Evolutionary conservation across 768 basidiomycete genomes (phyloP).

Genomic region (Hypholoma fasciculare): DNA sequence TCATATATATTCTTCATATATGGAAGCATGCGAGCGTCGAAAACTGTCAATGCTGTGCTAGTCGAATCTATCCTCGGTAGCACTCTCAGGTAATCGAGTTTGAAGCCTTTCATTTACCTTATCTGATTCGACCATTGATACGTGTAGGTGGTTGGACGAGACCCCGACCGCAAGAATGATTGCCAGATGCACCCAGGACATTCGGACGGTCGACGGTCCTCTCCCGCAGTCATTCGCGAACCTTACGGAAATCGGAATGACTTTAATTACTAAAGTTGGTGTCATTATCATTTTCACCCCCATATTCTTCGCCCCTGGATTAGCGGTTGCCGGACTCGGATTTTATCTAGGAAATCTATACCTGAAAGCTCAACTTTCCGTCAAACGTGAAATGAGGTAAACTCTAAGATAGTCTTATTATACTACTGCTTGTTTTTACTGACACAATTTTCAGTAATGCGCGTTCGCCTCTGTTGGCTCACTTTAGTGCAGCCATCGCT

Average conservation of each 20-base stretch:
- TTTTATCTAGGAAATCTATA: constrained; percentile 36
- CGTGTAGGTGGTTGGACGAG: constrained; percentile 1
- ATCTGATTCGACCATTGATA: background rate
- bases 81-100: background rate
- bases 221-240: constrained; percentile 26
- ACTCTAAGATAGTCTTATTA: background rate
- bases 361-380: constrained; percentile 24
- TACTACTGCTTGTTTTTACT: background rate
- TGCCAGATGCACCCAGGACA: constrained; percentile 11
- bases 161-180: constrained; percentile 4
- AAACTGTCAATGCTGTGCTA: background rate
- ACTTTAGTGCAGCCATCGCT: constrained; percentile 37
- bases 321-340: constrained; percentile 38
- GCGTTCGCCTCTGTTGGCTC: constrained; percentile 7
- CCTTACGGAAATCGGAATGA: background rate
- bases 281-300: constrained; percentile 42
- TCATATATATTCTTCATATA: constrained; percentile 1
- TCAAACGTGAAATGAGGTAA: background rate
- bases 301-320: constrained; percentile 40
- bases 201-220: constrained; percentile 44
- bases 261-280: constrained; percentile 36
- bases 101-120: background rate
- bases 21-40: constrained; percentile 37
- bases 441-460: constrained; percentile 6
- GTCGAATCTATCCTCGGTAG: constrained; percentile 3